Evolutionary conservation across 164 flowering plant species (phyloP), one percentile per base, ranked within the genome.

Genomic region (Chloranthus sessilifolius): DNA sequence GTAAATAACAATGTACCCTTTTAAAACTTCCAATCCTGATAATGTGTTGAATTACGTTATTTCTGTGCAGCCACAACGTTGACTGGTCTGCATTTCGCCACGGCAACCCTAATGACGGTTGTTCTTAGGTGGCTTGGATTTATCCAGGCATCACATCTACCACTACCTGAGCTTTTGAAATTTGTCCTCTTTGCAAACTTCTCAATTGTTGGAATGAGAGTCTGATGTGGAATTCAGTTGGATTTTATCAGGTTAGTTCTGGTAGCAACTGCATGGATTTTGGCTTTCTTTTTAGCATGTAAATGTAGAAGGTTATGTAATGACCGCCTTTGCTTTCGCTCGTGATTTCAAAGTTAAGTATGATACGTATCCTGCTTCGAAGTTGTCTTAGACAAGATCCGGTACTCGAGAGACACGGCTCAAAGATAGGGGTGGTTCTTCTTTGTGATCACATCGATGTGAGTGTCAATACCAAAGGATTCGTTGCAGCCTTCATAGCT

Each of bases 141-240:
- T 61, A 83, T 86, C 53, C 92, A 87, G 53, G 27, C 82, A 31
- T 74, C 92, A 15, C 83, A 82, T 45, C 68, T 89, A 16, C 97
- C 97, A 4, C 2, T 75, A 9, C 47, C 74, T 29, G 97, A 89
- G 26, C 80, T 86, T 62, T 50, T 89, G 40, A 86, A 75, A 63
- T 86, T 81, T 68, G 79, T 84, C 20, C 37, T 89, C 21, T 80
- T 83, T 66, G 95, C 90, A 49, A 89, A 89, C 58, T 86, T 82
- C 47, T 89, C 97, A 23, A 89, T 89, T 61, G 92, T 86, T 44
- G 95, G 97, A 39, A 89, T 89, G 95, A 89, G 58, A 86, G 97
- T 53, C 60, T 89, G 40, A 89, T 89, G 95, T 83, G 89, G 85
- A 89, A 86, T 41, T 86, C 97, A 12, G 92, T 89, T 25, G 97